A percentile compares a stretch with the other conserved stretches of the same genome.
Evolutionary conservation across 345 rosid species (phyloP).

Genomic region (Brassica rapa): DNA sequence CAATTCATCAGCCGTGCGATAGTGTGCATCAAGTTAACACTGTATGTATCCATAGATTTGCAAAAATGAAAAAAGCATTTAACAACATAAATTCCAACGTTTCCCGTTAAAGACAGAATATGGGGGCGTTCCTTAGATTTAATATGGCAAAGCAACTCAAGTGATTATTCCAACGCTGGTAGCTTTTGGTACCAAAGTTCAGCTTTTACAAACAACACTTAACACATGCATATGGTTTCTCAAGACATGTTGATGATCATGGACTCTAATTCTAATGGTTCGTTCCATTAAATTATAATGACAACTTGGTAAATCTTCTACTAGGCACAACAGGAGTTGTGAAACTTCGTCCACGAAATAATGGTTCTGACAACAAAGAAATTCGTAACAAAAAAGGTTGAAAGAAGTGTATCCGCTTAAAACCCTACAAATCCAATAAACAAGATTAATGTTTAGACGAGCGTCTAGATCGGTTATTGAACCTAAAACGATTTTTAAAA

Average conservation of each 20-base stretch:
- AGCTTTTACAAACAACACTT: not conserved
- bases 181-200: not conserved
- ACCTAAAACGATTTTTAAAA: too few relatives aligned
- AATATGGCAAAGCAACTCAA: not conserved
- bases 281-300: not conserved
- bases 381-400: not conserved
- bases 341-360: not conserved
- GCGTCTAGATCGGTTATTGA: too few relatives aligned
- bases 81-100: too few relatives aligned
- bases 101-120: too few relatives aligned
- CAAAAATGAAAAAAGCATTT: too few relatives aligned
- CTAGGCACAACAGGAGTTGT: not conserved
- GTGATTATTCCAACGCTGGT: not conserved
- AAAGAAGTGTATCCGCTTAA: not conserved
- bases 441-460: too few relatives aligned
- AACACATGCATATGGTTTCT: not conserved
- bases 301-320: not conserved
- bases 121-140: too few relatives aligned
- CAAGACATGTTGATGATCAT: not conserved
- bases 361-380: not conserved
- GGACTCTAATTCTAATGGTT: not conserved
- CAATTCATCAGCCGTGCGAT: too few relatives aligned
- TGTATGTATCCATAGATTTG: too few relatives aligned
- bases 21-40: too few relatives aligned
- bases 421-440: not conserved